These are phyloP conservation scores for Trametes coccinea DNA, from an alignment of 768 basidiomycete species.

Conservation along the genomic window DNA sequence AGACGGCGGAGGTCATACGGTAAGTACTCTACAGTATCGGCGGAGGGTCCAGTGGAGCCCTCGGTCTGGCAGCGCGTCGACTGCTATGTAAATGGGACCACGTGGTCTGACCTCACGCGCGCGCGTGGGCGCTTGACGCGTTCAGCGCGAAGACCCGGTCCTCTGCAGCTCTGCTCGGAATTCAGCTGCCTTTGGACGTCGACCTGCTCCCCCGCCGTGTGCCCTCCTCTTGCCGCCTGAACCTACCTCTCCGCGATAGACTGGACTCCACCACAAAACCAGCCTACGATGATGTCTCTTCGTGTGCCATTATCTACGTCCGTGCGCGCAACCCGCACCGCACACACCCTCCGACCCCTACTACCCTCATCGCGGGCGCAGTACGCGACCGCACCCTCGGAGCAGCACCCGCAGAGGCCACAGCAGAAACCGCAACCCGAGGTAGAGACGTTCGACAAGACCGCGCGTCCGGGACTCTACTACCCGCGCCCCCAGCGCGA, in stretches of 20 bases:
- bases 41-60: background rate
- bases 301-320: slow-evolving; percentile 1
- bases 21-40: background rate
- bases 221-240: no score
- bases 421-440: slow-evolving; percentile 26
- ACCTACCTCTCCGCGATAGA: no score
- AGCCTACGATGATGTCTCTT: background rate
- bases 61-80: no score
- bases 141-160: background rate
- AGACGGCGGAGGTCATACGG: slow-evolving; percentile 16
- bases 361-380: background rate
- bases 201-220: background rate
- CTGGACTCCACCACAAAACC: background rate
- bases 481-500: slow-evolving; percentile 41
- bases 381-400: slow-evolving; percentile 8
- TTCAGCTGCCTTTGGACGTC: background rate
- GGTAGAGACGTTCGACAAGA: slow-evolving; percentile 43
- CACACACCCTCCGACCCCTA: background rate
- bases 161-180: background rate
- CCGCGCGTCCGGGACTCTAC: slow-evolving; percentile 47
- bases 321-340: background rate
- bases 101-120: background rate
- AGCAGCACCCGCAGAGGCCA: background rate
- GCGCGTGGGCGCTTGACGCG: slow-evolving; percentile 2
- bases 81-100: no score